These are phyloP conservation scores for Pseudoperonospora humuli DNA, from an alignment of 352 stramenopile genomes.

Conservation along the genomic window DNA sequence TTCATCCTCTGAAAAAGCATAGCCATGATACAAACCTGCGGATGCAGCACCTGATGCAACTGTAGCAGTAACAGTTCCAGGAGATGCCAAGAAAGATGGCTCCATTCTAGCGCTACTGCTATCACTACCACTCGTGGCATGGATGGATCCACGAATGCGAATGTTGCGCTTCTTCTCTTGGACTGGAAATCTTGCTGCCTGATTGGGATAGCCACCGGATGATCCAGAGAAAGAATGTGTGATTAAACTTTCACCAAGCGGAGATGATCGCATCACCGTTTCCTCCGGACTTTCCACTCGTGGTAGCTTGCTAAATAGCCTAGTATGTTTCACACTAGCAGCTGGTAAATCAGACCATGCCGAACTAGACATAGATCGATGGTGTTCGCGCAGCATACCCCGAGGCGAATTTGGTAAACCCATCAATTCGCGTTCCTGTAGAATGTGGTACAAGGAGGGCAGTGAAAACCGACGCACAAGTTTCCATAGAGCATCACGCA, in stretches of 20 bases:
- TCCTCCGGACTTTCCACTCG: slow-evolving; percentile 46
- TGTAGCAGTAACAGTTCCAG: slow-evolving; percentile 8
- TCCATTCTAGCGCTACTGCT: slow-evolving; percentile 10
- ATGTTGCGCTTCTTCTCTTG: slow-evolving; percentile 31
- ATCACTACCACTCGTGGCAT: slow-evolving; percentile 18
- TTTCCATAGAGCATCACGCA: slow-evolving; percentile 73
- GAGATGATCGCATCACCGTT: slow-evolving; percentile 46
- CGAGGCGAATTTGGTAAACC: slow-evolving; percentile 49
- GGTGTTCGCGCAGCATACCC: slow-evolving; percentile 37
- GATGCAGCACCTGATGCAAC: slow-evolving; percentile 4
- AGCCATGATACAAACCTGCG: slow-evolving; percentile 47
- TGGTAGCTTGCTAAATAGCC: slow-evolving; percentile 37
- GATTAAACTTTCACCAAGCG: slow-evolving; percentile 54
- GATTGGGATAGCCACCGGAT: slow-evolving; percentile 12
- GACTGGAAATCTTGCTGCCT: slow-evolving; percentile 4
- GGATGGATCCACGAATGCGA: slow-evolving; percentile 51
- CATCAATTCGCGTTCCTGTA: slow-evolving; percentile 68
- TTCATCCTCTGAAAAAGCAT: slow-evolving; percentile 75
- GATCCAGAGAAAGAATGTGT: slow-evolving; percentile 13
- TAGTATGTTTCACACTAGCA: slow-evolving; percentile 42
- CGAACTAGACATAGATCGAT: slow-evolving; percentile 6
- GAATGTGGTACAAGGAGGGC: slow-evolving; percentile 68
- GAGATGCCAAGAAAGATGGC: slow-evolving; percentile 14
- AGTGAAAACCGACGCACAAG: slow-evolving; percentile 51
- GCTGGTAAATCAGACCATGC: slow-evolving; percentile 37